A percentile compares a stretch with the other conserved stretches of the same genome.
Evolutionary conservation across 441 rosid species (phyloP).

Genomic region (Adansonia gregorii): DNA sequence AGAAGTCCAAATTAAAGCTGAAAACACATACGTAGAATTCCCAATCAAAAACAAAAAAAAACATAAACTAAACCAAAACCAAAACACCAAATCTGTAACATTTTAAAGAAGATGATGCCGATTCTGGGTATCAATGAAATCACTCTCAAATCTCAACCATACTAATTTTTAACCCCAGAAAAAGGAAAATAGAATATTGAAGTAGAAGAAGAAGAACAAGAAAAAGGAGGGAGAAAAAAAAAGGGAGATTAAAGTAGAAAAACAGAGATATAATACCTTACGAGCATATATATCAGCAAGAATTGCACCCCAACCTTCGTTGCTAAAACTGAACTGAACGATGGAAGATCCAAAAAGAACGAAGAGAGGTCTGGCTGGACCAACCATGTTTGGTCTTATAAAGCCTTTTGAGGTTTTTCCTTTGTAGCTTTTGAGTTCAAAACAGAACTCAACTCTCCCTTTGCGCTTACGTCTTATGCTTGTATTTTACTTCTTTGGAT

Average conservation of each 20-base stretch:
- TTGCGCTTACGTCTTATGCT: too few species aligned
- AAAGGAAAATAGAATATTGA: too few species aligned
- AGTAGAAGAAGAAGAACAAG: not conserved
- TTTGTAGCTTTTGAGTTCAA: too few species aligned
- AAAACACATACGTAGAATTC: not conserved
- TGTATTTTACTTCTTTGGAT: not conserved
- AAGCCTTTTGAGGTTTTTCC: not conserved
- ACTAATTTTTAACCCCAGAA: not conserved
- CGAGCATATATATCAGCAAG: conserved; percentile 76
- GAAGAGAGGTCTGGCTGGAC: conserved; percentile 68
- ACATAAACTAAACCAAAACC: not conserved
- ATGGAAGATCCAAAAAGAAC: conserved; percentile 89
- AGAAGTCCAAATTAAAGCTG: not conserved
- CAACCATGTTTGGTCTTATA: conserved; percentile 51
- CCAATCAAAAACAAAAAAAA: not conserved
- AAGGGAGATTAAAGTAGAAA: not conserved
- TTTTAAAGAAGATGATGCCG: not conserved
- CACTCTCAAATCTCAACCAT: not conserved
- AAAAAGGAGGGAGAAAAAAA: not conserved
- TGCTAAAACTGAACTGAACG: conserved; percentile 60
- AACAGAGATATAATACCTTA: conserved; percentile 43
- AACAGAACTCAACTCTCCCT: too few species aligned
- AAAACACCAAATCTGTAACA: too few species aligned
- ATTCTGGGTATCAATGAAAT: conserved; percentile 17
- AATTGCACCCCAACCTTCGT: conserved; percentile 77